Percentiles rank a stretch among this genome's conserved stretches.
Conservation (phyloP, 1,284 basidiomycete species). For the Xerocomus amazonicus region DNA sequence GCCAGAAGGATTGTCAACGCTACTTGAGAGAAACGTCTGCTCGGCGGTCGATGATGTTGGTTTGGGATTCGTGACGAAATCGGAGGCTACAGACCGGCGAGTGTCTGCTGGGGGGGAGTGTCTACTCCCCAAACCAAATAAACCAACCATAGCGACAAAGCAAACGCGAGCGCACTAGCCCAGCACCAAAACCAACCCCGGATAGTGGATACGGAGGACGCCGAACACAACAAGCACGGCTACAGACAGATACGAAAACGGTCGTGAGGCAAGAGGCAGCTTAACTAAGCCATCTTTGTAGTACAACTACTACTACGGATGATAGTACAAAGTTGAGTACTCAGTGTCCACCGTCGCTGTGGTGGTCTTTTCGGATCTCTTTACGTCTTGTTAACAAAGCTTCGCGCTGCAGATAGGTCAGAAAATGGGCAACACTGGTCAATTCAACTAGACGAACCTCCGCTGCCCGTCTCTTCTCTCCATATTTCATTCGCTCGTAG, state of each 20-base stretch:
- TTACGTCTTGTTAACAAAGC: slow-evolving; percentile 60
- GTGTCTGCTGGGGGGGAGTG: slow-evolving; percentile 19
- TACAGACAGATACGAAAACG: not conserved
- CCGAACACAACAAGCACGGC: slow-evolving; percentile 5
- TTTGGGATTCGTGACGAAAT: slow-evolving; percentile 8
- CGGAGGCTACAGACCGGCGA: slow-evolving; percentile 12
- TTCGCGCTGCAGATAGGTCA: slow-evolving; percentile 44
- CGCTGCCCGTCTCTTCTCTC: slow-evolving; percentile 72
- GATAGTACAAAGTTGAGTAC: not conserved
- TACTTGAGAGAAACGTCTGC: slow-evolving; percentile 1
- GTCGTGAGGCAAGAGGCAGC: slow-evolving; percentile 2
- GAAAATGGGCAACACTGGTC: slow-evolving; percentile 1
- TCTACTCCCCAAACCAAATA: slow-evolving; percentile 32
- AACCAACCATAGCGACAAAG: slow-evolving; percentile 35
- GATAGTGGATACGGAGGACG: slow-evolving; percentile 2
- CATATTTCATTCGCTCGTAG: slow-evolving; percentile 94
- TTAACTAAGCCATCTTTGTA: slow-evolving; percentile 15
- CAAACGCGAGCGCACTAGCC: not conserved
- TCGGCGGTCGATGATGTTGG: slow-evolving; percentile 4
- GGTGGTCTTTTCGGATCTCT: slow-evolving; percentile 51
- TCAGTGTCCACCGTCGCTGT: slow-evolving; percentile 18
- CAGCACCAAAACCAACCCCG: not conserved
- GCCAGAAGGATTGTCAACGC: not conserved
- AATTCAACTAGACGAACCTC: slow-evolving; percentile 59
- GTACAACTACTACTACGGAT: not conserved